Evolutionary conservation across 2,329 filamentous ascomycete genomes (phyloP).

Genomic region (Epichloe sibirici): DNA sequence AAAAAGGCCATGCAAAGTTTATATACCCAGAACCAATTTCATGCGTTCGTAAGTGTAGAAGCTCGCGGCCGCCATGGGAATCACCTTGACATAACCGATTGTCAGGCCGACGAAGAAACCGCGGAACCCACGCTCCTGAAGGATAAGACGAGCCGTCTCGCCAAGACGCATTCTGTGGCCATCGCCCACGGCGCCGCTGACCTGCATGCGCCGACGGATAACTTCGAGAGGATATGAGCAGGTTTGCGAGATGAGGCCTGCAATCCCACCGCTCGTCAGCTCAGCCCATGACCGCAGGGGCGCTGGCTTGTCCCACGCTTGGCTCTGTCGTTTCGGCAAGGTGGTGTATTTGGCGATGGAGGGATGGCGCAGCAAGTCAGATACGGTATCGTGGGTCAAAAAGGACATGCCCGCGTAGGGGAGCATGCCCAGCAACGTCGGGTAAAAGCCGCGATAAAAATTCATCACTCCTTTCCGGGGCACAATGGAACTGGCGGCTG

Average conservation of each 20-base stretch:
- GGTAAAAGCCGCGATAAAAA: conserved; percentile 89
- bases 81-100: conserved; percentile 89
- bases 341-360: conserved; percentile 61
- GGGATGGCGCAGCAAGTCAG: conserved; percentile 67
- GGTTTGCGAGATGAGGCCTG: conserved; percentile 82
- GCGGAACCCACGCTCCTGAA: conserved; percentile 58
- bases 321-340: conserved; percentile 46
- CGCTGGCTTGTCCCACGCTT: conserved; percentile 48
- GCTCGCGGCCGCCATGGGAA: conserved; percentile 70
- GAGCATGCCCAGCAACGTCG: conserved; percentile 87
- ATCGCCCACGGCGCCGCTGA: conserved; percentile 86
- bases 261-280: conserved; percentile 69
- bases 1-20: conserved; percentile 2
- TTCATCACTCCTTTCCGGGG: conserved; percentile 65
- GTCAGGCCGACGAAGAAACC: conserved; percentile 90
- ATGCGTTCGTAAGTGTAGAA: conserved; percentile 56
- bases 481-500: conserved; percentile 31
- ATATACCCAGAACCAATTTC: conserved; percentile 56
- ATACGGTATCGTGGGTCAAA: conserved; percentile 82
- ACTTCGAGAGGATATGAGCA: conserved; percentile 91
- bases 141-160: conserved; percentile 69
- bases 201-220: conserved; percentile 86
- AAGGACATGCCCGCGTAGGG: conserved; percentile 95
- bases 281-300: conserved; percentile 79
- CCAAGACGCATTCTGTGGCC: conserved; percentile 64